Conservation (phyloP, 441 rosid species). For the Corymbia citriodora region DNA sequence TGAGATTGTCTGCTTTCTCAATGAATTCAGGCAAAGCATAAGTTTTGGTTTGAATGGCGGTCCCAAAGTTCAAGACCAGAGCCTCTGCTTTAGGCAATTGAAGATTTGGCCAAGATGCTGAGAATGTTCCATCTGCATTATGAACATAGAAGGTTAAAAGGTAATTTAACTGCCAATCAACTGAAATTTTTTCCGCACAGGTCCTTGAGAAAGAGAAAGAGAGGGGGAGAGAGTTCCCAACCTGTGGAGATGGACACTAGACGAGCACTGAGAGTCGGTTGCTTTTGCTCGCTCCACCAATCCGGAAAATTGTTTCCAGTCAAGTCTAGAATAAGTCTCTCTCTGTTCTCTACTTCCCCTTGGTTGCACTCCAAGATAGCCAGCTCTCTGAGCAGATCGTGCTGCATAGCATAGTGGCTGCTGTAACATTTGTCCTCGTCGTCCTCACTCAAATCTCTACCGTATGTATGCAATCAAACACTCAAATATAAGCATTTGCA, state of each 20-base stretch:
- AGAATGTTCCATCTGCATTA: constrained; percentile 48
- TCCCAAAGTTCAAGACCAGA: constrained; percentile 38
- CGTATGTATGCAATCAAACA: constrained; percentile 1
- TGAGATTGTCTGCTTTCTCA: constrained; percentile 37
- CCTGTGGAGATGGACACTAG: constrained; percentile 65
- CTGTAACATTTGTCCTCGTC: constrained; percentile 35
- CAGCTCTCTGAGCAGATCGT: constrained; percentile 64
- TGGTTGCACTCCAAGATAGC: constrained; percentile 27
- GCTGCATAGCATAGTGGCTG: constrained; percentile 43
- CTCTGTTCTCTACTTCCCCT: constrained; percentile 16
- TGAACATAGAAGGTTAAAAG: background rate
- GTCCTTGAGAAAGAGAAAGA: too few species aligned
- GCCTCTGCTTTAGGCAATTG: constrained; percentile 50
- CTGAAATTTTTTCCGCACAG: background rate
- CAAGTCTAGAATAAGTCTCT: constrained; percentile 38
- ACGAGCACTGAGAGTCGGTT: constrained; percentile 16
- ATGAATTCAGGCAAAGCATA: constrained; percentile 49
- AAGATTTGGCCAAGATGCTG: constrained; percentile 37
- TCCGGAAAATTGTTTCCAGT: constrained; percentile 20
- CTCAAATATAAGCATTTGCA: background rate
- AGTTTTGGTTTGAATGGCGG: constrained; percentile 1
- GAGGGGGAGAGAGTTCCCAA: background rate
- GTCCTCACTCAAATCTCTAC: constrained; percentile 31
- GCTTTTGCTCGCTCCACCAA: constrained; percentile 31
- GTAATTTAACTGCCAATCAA: background rate